phyloP scores from a whole-genome alignment of 768 basidiomycete species.

The Panaeolus cyanescens region DNA sequence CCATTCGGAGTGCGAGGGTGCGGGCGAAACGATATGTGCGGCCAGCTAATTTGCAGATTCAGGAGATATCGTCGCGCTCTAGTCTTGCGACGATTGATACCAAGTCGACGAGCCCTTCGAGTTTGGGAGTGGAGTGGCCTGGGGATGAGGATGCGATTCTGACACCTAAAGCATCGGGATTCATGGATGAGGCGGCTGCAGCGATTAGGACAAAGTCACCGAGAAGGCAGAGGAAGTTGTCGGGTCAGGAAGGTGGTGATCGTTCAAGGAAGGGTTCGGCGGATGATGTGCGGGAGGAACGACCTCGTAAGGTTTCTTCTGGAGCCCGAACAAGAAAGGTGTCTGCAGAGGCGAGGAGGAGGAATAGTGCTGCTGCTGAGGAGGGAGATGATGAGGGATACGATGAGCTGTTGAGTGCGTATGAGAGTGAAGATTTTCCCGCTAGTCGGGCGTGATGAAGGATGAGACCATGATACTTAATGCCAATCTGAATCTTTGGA shows the following conservation, averaged over 20 bases:
- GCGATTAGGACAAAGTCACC: slow-evolving; percentile 26
- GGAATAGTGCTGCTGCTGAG: slow-evolving; percentile 66
- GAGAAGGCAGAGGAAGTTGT: slow-evolving; percentile 31
- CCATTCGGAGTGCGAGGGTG: slow-evolving; percentile 43
- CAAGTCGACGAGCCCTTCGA: slow-evolving; percentile 45
- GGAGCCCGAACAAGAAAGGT: slow-evolving; percentile 46
- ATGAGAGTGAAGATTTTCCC: slow-evolving; percentile 71
- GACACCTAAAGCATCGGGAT: slow-evolving; percentile 53
- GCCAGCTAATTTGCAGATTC: slow-evolving; percentile 50
- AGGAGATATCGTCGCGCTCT: slow-evolving; percentile 26
- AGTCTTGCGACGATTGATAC: slow-evolving; percentile 25
- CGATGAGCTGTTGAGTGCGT: slow-evolving; percentile 76
- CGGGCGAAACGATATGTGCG: slow-evolving; percentile 55
- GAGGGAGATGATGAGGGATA: slow-evolving; percentile 81
- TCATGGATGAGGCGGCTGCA: slow-evolving; percentile 38
- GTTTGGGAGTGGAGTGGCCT: slow-evolving; percentile 54
- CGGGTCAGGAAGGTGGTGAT: slow-evolving; percentile 37
- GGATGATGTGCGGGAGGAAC: slow-evolving; percentile 32
- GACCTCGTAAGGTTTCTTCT: slow-evolving; percentile 47
- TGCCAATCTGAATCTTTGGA: not conserved
- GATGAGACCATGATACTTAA: not conserved
- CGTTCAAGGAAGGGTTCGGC: slow-evolving; percentile 32
- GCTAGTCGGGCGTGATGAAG: not conserved
- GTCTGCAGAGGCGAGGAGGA: slow-evolving; percentile 44
- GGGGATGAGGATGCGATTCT: slow-evolving; percentile 48